These are phyloP conservation scores for Trebouxia gelatinosa DNA, from an alignment of 163 green algal species.

Conservation along the genomic window DNA sequence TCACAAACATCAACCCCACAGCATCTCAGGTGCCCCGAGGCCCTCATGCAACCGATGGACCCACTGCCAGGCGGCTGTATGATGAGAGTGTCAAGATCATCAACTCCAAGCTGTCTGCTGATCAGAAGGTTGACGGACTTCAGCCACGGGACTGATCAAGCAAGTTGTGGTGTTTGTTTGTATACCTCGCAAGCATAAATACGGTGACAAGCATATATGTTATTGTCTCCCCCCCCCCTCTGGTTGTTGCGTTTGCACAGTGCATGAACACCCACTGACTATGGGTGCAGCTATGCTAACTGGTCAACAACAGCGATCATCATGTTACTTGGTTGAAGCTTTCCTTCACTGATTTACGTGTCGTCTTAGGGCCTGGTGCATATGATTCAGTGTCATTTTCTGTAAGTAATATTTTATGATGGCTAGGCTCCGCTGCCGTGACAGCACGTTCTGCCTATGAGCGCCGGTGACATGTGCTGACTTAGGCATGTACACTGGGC, in stretches of 20 bases:
- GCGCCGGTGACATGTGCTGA: too few relatives aligned
- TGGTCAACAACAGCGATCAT: neutral
- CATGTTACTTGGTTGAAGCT: too few relatives aligned
- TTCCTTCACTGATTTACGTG: too few relatives aligned
- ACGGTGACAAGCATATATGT: neutral
- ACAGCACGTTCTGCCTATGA: too few relatives aligned
- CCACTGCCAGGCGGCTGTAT: constrained; percentile 7
- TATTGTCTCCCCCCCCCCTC: neutral
- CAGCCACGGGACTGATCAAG: neutral
- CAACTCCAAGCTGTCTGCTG: constrained; percentile 10
- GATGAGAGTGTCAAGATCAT: constrained; percentile 28
- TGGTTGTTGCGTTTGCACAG: too few relatives aligned
- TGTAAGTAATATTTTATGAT: too few relatives aligned
- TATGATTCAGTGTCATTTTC: too few relatives aligned
- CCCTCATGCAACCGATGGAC: neutral
- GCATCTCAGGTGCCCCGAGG: neutral
- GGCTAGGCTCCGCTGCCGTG: too few relatives aligned
- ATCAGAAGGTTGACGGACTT: neutral
- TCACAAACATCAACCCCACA: constrained; percentile 28
- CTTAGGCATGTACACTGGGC: too few relatives aligned
- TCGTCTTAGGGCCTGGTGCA: too few relatives aligned
- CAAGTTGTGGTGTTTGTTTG: neutral
- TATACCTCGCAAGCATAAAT: neutral
- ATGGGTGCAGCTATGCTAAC: neutral
- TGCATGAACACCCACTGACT: too few relatives aligned